Evolutionary conservation across 768 basidiomycete species (phyloP).

Genomic region (Clavulina sp.): DNA sequence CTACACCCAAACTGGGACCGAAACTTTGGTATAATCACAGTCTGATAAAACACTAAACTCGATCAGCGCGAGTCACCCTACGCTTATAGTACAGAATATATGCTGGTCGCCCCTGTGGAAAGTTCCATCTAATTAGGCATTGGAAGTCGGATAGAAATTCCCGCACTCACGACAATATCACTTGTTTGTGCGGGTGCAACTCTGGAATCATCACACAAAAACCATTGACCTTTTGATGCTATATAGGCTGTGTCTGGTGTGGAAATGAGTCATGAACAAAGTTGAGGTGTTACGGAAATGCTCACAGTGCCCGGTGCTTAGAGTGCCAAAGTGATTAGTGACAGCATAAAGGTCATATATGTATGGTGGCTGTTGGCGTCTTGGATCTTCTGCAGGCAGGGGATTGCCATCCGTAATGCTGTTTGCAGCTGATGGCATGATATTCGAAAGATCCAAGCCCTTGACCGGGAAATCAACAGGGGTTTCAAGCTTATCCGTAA

Average conservation of each 20-base stretch:
- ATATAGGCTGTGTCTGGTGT: slow-evolving; percentile 82
- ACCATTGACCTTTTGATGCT: slow-evolving; percentile 73
- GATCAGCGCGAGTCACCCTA: background rate
- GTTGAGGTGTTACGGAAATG: slow-evolving; percentile 9
- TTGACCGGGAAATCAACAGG: slow-evolving; percentile 74
- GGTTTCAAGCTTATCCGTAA: slow-evolving; percentile 94
- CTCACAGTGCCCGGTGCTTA: slow-evolving; percentile 93
- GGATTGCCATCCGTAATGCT: background rate
- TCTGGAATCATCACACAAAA: slow-evolving; percentile 87
- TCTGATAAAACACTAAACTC: too few species aligned
- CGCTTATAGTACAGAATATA: slow-evolving; percentile 19
- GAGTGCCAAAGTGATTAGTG: slow-evolving; percentile 87
- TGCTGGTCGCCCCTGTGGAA: slow-evolving; percentile 14
- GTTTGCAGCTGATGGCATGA: slow-evolving; percentile 44
- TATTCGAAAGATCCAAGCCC: slow-evolving; percentile 47
- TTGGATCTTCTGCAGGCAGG: slow-evolving; percentile 33
- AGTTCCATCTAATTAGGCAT: background rate
- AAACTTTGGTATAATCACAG: too few species aligned
- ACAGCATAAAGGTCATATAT: slow-evolving; percentile 89
- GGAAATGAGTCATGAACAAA: slow-evolving; percentile 4
- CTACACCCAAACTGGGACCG: slow-evolving; percentile 19
- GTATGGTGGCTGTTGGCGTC: slow-evolving; percentile 73
- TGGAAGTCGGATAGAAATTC: background rate
- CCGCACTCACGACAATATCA: slow-evolving; percentile 60
- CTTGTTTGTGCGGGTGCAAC: slow-evolving; percentile 53